phyloP scores from a whole-genome alignment of 2,329 filamentous ascomycete species.

The Shiraia bambusicola region DNA sequence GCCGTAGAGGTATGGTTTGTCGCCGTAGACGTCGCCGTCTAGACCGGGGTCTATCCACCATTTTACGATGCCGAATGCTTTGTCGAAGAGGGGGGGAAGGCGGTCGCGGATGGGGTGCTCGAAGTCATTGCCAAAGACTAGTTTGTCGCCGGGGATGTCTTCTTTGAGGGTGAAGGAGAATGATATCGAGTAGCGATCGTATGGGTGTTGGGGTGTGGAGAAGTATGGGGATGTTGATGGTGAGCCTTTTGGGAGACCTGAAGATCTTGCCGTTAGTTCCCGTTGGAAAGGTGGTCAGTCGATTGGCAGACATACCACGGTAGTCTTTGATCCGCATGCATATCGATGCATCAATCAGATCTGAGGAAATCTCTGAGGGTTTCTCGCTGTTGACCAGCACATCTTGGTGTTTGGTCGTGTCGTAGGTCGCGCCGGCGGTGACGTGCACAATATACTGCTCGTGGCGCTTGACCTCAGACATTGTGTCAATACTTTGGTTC shows the following conservation, averaged over 20 bases:
- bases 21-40: slow-evolving; percentile 85
- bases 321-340: slow-evolving; percentile 73
- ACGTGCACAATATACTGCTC: slow-evolving; percentile 75
- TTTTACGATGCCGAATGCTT: slow-evolving; percentile 80
- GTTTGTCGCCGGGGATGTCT: slow-evolving; percentile 65
- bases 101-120: slow-evolving; percentile 84
- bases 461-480: slow-evolving; percentile 46
- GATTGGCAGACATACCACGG: slow-evolving; percentile 40
- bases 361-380: slow-evolving; percentile 63
- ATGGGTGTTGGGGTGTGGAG: slow-evolving; percentile 64
- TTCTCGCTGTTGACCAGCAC: slow-evolving; percentile 74
- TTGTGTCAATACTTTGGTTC: not conserved
- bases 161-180: slow-evolving; percentile 75
- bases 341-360: slow-evolving; percentile 66
- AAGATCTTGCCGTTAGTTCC: slow-evolving; percentile 1
- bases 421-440: slow-evolving; percentile 77
- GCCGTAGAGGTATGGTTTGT: slow-evolving; percentile 83
- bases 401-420: slow-evolving; percentile 67
- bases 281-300: not conserved
- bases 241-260: slow-evolving; percentile 71
- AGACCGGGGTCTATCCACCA: slow-evolving; percentile 91
- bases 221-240: slow-evolving; percentile 78
- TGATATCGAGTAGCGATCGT: slow-evolving; percentile 82
- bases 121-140: slow-evolving; percentile 96
- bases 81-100: slow-evolving; percentile 81